Percentiles rank a stretch among this genome's conserved stretches.
These are phyloP conservation scores for Leccinum uliginosum DNA, from an alignment of 768 basidiomycete genomes.

Conservation along the genomic window DNA sequence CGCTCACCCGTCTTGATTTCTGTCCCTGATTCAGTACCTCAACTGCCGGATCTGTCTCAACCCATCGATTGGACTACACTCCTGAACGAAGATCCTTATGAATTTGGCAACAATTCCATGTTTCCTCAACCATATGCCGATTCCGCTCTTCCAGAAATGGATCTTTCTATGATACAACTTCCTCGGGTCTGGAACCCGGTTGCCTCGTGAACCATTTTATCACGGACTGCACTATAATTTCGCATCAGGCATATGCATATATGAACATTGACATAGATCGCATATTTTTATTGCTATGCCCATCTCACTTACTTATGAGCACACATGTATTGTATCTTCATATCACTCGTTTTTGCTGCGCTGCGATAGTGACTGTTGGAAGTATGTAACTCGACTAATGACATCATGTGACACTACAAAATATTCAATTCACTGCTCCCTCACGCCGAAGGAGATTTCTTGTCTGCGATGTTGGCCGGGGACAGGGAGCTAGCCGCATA, in stretches of 20 bases:
- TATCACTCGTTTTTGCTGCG: not conserved
- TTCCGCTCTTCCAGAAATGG: slow-evolving; percentile 1
- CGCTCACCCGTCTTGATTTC: not conserved
- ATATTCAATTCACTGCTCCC: too few species aligned
- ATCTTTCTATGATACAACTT: slow-evolving; percentile 8
- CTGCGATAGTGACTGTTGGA: too few species aligned
- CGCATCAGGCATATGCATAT: not conserved
- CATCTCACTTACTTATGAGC: not conserved
- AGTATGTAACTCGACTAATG: too few species aligned
- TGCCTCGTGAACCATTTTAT: not conserved
- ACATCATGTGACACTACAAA: too few species aligned
- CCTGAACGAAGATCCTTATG: not conserved
- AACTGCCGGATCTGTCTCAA: not conserved
- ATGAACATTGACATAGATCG: not conserved
- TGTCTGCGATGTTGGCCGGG: not conserved
- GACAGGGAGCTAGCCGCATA: not conserved
- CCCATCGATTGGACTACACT: slow-evolving; percentile 14
- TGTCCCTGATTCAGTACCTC: not conserved
- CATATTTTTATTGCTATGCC: not conserved
- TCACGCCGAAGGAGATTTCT: not conserved
- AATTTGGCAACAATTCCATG: not conserved
- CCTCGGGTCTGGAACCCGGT: not conserved
- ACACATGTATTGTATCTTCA: not conserved
- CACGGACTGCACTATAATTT: not conserved
- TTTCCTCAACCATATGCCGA: not conserved